Evolutionary conservation across 805 yeast genomes (phyloP).

Genomic region (Candida ponderosae): DNA sequence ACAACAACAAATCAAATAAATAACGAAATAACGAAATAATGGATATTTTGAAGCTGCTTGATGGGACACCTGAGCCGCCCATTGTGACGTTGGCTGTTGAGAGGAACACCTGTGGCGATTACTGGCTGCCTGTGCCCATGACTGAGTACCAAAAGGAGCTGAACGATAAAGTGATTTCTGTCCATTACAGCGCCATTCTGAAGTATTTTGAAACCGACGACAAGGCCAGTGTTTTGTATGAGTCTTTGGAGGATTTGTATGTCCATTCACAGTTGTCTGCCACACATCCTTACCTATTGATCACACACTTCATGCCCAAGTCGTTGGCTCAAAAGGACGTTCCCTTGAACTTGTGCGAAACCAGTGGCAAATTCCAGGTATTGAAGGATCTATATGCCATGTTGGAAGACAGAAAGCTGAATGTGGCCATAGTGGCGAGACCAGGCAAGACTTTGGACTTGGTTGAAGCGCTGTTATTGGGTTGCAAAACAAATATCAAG

Average conservation of each 20-base stretch:
- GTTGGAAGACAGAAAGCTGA: conserved; percentile 35
- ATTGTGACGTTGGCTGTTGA: conserved; percentile 35
- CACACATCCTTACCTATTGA: conserved; percentile 81
- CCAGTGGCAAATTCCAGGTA: conserved; percentile 79
- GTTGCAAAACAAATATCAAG: conserved; percentile 47
- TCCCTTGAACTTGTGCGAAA: conserved; percentile 61
- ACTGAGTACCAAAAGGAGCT: conserved; percentile 80
- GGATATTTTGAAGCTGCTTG: conserved; percentile 39
- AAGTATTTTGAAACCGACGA: conserved; percentile 65
- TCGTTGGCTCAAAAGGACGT: conserved; percentile 63
- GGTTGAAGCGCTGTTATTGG: conserved; percentile 61
- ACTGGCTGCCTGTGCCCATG: conserved; percentile 76
- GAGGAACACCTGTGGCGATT: conserved; percentile 42
- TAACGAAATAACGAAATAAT: background rate
- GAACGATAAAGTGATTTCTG: conserved; percentile 84
- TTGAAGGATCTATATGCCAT: conserved; percentile 56
- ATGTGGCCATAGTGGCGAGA: conserved; percentile 64
- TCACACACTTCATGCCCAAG: conserved; percentile 82
- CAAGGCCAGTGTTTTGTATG: conserved; percentile 52
- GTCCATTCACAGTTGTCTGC: conserved; percentile 73
- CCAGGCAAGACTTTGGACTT: conserved; percentile 66
- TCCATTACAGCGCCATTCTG: conserved; percentile 86
- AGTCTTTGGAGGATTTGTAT: conserved; percentile 69
- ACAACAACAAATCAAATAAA: background rate
- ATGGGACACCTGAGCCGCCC: conserved; percentile 79